These are phyloP conservation scores for Agastache rugosa DNA, from an alignment of 257 asterid genomes.

Conservation along the genomic window DNA sequence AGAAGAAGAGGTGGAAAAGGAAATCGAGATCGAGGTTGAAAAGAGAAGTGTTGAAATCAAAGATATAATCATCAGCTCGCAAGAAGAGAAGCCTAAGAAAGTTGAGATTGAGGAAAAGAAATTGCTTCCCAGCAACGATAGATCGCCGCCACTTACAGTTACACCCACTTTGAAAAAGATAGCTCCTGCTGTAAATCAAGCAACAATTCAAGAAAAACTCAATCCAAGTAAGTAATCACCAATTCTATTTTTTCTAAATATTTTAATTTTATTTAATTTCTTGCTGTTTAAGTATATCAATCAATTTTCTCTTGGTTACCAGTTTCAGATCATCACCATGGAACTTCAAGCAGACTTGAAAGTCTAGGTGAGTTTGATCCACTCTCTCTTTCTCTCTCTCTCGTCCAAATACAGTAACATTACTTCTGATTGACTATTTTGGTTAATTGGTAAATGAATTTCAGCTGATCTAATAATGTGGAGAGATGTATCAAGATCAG, in stretches of 20 bases:
- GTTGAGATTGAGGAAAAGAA: constrained; percentile 46
- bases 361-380: constrained; percentile 59
- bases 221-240: constrained; percentile 58
- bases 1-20: constrained; percentile 39
- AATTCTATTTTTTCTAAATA: background rate
- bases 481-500: constrained; percentile 84
- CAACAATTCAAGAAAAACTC: constrained; percentile 45
- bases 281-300: background rate
- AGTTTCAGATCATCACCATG: constrained; percentile 48
- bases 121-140: constrained; percentile 43
- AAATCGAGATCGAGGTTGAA: constrained; percentile 44
- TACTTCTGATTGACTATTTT: background rate
- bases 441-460: background rate
- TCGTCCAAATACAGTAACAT: background rate
- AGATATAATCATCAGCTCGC: constrained; percentile 36
- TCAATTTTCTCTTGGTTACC: background rate
- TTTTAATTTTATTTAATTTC: background rate
- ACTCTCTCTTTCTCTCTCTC: constrained; percentile 12
- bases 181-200: constrained; percentile 30
- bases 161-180: constrained; percentile 52
- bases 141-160: constrained; percentile 33
- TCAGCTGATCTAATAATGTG: constrained; percentile 89
- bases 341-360: constrained; percentile 59
- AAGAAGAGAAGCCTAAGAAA: constrained; percentile 47
- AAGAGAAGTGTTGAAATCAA: constrained; percentile 47